Conservation (phyloP, 768 basidiomycete genomes). For the Nidularia sp. region DNA sequence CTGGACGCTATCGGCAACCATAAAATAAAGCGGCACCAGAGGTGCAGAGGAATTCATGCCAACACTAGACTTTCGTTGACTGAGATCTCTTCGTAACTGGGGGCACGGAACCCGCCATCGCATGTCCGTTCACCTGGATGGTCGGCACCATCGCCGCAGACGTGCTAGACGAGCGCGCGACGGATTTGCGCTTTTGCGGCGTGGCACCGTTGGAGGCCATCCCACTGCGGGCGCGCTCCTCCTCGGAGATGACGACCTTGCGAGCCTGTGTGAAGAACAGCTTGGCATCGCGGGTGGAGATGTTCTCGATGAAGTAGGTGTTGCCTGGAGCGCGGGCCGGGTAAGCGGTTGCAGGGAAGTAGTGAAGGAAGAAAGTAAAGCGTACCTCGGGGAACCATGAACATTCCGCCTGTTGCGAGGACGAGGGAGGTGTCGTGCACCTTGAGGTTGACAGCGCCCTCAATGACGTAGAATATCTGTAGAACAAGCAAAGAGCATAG, state of each 20-base stretch:
- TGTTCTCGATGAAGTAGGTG: constrained; percentile 86
- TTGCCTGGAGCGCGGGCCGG: constrained; percentile 56
- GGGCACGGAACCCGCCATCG: too few species aligned
- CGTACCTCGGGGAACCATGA: constrained; percentile 86
- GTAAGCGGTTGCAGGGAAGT: neutral
- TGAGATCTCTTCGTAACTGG: neutral
- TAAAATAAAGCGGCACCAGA: neutral
- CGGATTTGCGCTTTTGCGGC: too few species aligned
- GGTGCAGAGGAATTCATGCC: neutral
- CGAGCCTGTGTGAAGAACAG: constrained; percentile 93
- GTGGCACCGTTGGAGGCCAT: too few species aligned
- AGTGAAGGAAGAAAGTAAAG: neutral
- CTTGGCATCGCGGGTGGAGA: constrained; percentile 71
- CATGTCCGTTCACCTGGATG: too few species aligned
- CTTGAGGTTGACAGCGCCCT: constrained; percentile 85
- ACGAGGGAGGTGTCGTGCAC: constrained; percentile 78
- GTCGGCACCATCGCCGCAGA: too few species aligned
- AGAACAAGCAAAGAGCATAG: neutral
- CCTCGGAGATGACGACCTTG: constrained; percentile 20
- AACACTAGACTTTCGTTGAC: neutral
- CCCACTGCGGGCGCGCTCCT: too few species aligned
- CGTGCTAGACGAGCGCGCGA: too few species aligned
- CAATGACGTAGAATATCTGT: constrained; percentile 63
- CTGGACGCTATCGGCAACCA: neutral
- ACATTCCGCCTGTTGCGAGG: constrained; percentile 79